A percentile compares a stretch with the other conserved stretches of the same genome.
phyloP scores from a whole-genome alignment of 2,329 filamentous ascomycete genomes.

The Raffaelea ambrosiae region DNA sequence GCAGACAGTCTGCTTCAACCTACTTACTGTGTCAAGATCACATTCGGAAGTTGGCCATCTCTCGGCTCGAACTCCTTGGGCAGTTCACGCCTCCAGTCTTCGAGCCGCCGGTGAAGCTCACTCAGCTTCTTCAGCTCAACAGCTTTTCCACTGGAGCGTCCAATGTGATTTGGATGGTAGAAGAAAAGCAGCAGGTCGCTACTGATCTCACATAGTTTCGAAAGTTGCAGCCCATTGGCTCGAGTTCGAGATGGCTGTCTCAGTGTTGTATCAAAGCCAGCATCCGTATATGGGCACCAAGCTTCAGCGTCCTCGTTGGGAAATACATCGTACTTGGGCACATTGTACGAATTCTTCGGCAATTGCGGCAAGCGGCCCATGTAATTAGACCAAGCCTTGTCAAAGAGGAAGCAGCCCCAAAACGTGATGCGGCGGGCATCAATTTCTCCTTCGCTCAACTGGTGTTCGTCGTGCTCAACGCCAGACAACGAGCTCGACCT shows the following conservation, averaged over 20 bases:
- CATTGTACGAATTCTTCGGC: slow-evolving; percentile 68
- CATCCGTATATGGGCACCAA: slow-evolving; percentile 76
- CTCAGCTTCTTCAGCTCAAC: slow-evolving; percentile 86
- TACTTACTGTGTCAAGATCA: slow-evolving; percentile 72
- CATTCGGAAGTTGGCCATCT: slow-evolving; percentile 81
- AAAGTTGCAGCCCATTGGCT: slow-evolving; percentile 72
- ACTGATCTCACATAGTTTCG: slow-evolving; percentile 83
- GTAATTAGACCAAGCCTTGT: slow-evolving; percentile 99
- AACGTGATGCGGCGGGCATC: slow-evolving; percentile 89
- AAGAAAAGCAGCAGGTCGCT: slow-evolving; percentile 84
- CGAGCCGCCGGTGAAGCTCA: slow-evolving; percentile 80
- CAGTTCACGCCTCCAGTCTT: slow-evolving; percentile 78
- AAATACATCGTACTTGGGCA: slow-evolving; percentile 85
- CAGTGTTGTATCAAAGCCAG: slow-evolving; percentile 62
- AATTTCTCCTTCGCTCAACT: slow-evolving; percentile 68
- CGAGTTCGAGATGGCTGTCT: slow-evolving; percentile 77
- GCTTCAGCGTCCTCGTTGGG: slow-evolving; percentile 75
- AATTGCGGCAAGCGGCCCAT: slow-evolving; percentile 85
- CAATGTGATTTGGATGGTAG: slow-evolving; percentile 70
- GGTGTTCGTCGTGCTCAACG: slow-evolving; percentile 38
- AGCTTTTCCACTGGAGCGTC: slow-evolving; percentile 61
- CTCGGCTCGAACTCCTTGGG: slow-evolving; percentile 82
- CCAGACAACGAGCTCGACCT: slow-evolving; percentile 32
- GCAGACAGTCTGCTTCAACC: background rate
- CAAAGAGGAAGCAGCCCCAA: slow-evolving; percentile 97